Base-by-base conservation (phyloP, 225 moss, liverwort and hornwort species). In the Polytrichum commune region DNA sequence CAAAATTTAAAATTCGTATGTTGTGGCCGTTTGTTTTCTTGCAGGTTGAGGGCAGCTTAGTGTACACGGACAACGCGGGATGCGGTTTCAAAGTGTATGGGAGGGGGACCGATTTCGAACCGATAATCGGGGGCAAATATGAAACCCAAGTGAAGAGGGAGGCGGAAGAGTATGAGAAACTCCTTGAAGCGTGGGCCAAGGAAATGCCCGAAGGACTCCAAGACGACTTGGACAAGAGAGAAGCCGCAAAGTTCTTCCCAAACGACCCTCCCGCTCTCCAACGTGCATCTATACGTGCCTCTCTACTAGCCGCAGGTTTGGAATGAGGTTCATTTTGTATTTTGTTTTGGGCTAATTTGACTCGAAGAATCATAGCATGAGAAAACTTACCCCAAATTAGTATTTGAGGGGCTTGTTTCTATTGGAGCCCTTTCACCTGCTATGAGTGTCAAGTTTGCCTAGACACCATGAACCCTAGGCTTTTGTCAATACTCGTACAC, bases 51-150 rank as follows among this genome's bases (percentile, higher is more conserved):
- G 88, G 89, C 55, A 92, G 85, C 70, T 87, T 98, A 53, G 67
- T 72, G 5, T 94, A 83, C 68, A 98, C 94, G 5, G 65, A 98
- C 75, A 98, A 90, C 18, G 57, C 55, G 20, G 94, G 94, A 29
- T 77, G 69, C 35, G 97, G 97, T 24, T 92, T 91, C 46, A 83
- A 77, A 61, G 70, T 91, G 27, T 84, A 82, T 54, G 84, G 82
- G 62, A 89, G 89, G 88, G 94, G 97, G 23, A 87, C 82, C 19
- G 88, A 90, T 64, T 83, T 94, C 73, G 92, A 94, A 29, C 22
- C 69, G 2, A 85, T 98, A 25, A 76, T 27, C 64, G 70, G 70
- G 23, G 97, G 97, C 23, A 88, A 88, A 60, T 77, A 68, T 6
- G 73, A 70, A 5, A 75, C 79, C 0, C 77, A 75, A 13, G 60